phyloP scores from a whole-genome alignment of 2,329 filamentous ascomycete genomes.

The Ascochyta lentis region DNA sequence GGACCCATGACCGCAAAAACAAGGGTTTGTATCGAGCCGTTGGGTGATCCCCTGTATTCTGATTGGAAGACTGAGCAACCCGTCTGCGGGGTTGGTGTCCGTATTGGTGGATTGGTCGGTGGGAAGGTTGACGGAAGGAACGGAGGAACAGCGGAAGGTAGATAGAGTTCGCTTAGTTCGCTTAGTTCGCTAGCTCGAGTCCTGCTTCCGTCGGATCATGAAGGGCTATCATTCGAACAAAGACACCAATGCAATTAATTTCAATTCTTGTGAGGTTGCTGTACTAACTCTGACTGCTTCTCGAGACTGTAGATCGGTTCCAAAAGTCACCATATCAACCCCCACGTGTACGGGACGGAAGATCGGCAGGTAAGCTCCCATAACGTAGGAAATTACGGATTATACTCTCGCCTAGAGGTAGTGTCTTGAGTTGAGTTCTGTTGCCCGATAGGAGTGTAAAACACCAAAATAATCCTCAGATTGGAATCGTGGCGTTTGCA shows the following conservation, averaged over 20 bases:
- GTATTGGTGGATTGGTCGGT: background rate
- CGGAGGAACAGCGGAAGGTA: slow-evolving; percentile 12
- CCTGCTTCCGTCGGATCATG: slow-evolving; percentile 6
- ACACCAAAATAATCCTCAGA: background rate
- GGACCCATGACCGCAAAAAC: slow-evolving; percentile 5
- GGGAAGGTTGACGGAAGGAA: slow-evolving; percentile 3
- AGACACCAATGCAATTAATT: background rate
- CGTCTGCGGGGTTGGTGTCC: slow-evolving; percentile 5
- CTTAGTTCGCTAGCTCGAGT: background rate
- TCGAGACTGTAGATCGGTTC: no score
- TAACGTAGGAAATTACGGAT: no score
- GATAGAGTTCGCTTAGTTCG: background rate
- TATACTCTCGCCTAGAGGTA: no score
- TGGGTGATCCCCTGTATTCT: background rate
- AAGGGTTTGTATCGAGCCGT: no score
- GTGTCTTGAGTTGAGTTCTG: no score
- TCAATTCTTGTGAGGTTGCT: background rate
- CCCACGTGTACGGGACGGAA: no score
- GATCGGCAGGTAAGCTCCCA: no score
- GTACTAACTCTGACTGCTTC: background rate
- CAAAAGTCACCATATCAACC: no score
- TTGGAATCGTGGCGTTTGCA: slow-evolving; percentile 27
- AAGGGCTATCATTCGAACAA: background rate
- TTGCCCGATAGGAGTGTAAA: no score
- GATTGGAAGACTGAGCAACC: slow-evolving; percentile 1